Evolutionary conservation across 2,329 filamentous ascomycete genomes (phyloP), one percentile per base, ranked within the genome.

Genomic region (Ophiostoma australiae): DNA sequence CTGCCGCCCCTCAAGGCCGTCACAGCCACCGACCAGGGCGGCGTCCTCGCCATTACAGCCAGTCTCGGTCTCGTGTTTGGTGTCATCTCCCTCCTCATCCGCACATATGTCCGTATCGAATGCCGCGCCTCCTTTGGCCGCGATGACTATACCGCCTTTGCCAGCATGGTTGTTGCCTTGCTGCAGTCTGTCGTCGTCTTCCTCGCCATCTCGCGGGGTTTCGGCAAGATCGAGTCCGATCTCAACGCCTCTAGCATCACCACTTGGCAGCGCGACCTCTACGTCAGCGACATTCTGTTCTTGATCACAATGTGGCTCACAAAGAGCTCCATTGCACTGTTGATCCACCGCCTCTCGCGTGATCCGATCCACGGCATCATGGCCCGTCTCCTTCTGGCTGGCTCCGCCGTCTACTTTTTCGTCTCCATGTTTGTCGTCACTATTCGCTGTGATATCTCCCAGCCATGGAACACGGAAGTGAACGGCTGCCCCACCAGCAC

Each of bases 321-420:
- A 4, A 84, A 84, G 73, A 77, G 77, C 70, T 80, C 80, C 10
- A 78, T 83, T 52, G 77, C 80, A 6, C 77, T 81, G 20, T 79
- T 84, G 13, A 80, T 82, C 70, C 76, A 82, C 27, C 81, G 82
- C 5, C 76, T 84, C 20, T 82, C 82, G 3, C 81, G 81, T 7
- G 78, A 81, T 37, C 79, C 78, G 69, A 74, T 73, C 5, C 83
- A 84, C 74, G 78, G 78, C 13, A 69, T 77, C 17, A 76, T 77
- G 2, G 78, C 80, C 4, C 79, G 77, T 73, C 74, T 73, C 1
- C 79, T 80, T 11, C 75, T 84, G 2, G 77, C 70, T 4, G 72
- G 77, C 0, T 80, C 80, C 17, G 79, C 79, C 2, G 72, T 78
- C 23, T 81, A 82, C 75, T 73, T 79, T 11, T 73, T 82, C 17